Base-by-base conservation (phyloP, 306 rosid genomes). In the Prunus persica region DNA sequence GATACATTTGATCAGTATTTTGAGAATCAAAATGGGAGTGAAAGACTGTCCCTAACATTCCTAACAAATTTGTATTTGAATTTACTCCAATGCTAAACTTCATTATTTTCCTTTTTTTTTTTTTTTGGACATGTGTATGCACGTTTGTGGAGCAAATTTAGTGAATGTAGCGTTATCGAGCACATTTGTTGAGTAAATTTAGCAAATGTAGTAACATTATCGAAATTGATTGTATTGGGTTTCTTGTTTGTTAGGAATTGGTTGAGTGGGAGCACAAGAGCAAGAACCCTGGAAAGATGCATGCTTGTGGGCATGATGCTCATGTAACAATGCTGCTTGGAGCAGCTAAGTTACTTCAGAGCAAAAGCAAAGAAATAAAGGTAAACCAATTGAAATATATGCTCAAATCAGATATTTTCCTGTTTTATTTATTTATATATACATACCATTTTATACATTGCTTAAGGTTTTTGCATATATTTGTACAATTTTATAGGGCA, bases 251-350 rank as follows among this genome's bases (percentile, higher is more conserved):
- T 63, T 77, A 89, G 91, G 91, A 89, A 89, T 18, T 87, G 87
- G 88, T 87, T 38, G 93, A 87, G 66, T 85, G 93, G 93, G 89
- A 87, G 76, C 82, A 83, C 65, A 89, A 89, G 84, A 87, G 93
- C 85, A 85, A 78, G 85, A 87, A 57, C 43, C 20, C 66, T 15
- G 87, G 93, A 11, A 87, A 83, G 80, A 83, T 89, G 93, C 93
- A 87, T 60, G 89, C 91, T 56, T 89, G 91, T 60, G 91, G 93
- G 47, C 91, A 89, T 71, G 91, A 87, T 67, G 81, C 83, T 72
- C 93, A 89, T 63, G 88, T 82, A 1, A 69, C 91, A 20, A 87
- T 87, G 89, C 85, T 87, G 79, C 91, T 89, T 34, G 93, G 91
- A 72, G 93, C 91, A 16, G 93, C 91, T 13, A 85, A 87, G 78